Evolutionary conservation across 495 filamentous ascomycete species (phyloP).

Genomic region (Bacidia gigantensis): DNA sequence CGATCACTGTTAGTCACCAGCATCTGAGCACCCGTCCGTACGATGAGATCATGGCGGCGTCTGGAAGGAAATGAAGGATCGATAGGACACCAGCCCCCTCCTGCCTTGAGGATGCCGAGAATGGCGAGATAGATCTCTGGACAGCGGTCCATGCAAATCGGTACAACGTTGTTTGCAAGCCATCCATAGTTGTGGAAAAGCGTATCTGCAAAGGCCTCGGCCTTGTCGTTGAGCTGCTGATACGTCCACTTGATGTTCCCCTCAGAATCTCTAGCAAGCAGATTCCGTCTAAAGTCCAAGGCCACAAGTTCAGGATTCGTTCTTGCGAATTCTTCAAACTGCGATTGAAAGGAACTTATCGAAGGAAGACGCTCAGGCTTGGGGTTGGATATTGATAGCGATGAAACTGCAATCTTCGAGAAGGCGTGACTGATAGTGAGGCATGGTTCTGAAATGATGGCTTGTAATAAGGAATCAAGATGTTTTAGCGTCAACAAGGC

Average conservation of each 20-base stretch:
- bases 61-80: slow-evolving; percentile 25
- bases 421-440: slow-evolving; percentile 17
- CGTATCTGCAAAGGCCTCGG: slow-evolving; percentile 19
- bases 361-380: slow-evolving; percentile 10
- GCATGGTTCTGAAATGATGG: slow-evolving; percentile 19
- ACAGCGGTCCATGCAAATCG: slow-evolving; percentile 68
- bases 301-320: slow-evolving; percentile 17
- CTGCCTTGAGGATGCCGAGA: slow-evolving; percentile 62
- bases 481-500: slow-evolving; percentile 23
- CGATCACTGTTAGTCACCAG: slow-evolving; percentile 17
- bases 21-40: slow-evolving; percentile 18
- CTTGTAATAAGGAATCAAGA: slow-evolving; percentile 21
- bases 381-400: slow-evolving; percentile 28
- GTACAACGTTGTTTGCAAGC: slow-evolving; percentile 39
- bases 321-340: slow-evolving; percentile 25
- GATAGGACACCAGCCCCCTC: slow-evolving; percentile 29
- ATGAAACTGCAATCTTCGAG: slow-evolving; percentile 12
- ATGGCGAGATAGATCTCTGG: slow-evolving; percentile 67
- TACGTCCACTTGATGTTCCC: slow-evolving; percentile 23
- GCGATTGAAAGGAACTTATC: slow-evolving; percentile 21
- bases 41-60: slow-evolving; percentile 26
- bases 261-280: slow-evolving; percentile 5
- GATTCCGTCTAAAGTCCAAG: slow-evolving; percentile 20
- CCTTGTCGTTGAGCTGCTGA: slow-evolving; percentile 21
- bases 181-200: slow-evolving; percentile 16